Evolutionary conservation across 768 basidiomycete genomes (phyloP).

Genomic region (Leucocoprinus leucothites): DNA sequence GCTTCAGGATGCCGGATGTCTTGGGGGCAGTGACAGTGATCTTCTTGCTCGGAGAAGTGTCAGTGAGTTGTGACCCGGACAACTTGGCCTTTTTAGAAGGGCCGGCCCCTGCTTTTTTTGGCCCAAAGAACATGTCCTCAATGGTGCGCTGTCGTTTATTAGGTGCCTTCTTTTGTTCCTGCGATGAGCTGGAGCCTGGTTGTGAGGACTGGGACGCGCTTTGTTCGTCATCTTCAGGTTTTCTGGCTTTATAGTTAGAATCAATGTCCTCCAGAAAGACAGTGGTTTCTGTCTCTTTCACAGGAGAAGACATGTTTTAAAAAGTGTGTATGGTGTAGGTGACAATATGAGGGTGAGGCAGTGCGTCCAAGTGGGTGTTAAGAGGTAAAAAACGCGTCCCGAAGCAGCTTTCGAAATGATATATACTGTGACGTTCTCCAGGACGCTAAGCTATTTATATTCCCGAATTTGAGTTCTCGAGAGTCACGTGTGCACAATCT

Average conservation of each 20-base stretch:
- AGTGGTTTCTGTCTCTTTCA: slow-evolving; percentile 13
- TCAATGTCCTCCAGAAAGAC: slow-evolving; percentile 49
- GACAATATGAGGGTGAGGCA: neutral
- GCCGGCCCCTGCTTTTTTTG: slow-evolving; percentile 24
- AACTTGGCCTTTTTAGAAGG: slow-evolving; percentile 50
- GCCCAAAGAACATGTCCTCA: slow-evolving; percentile 54
- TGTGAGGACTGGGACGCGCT: slow-evolving; percentile 4
- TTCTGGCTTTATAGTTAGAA: slow-evolving; percentile 6
- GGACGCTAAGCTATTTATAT: slow-evolving; percentile 7
- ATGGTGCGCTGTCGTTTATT: slow-evolving; percentile 62
- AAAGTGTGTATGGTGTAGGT: slow-evolving; percentile 7
- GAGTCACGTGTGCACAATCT: slow-evolving; percentile 9
- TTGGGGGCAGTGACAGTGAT: slow-evolving; percentile 4
- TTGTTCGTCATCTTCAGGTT: neutral
- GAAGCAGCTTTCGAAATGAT: neutral
- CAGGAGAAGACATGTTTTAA: slow-evolving; percentile 6
- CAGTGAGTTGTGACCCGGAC: slow-evolving; percentile 15
- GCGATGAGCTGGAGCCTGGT: slow-evolving; percentile 4
- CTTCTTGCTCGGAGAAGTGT: slow-evolving; percentile 1
- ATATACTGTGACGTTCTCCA: neutral
- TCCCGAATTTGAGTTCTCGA: neutral
- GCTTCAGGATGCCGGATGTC: slow-evolving; percentile 24
- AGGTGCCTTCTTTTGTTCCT: slow-evolving; percentile 6
- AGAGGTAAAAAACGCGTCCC: slow-evolving; percentile 9
- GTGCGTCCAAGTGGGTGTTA: neutral